These are phyloP conservation scores for Hypoxylon rickii DNA, from an alignment of 495 filamentous ascomycete species.

Conservation along the genomic window DNA sequence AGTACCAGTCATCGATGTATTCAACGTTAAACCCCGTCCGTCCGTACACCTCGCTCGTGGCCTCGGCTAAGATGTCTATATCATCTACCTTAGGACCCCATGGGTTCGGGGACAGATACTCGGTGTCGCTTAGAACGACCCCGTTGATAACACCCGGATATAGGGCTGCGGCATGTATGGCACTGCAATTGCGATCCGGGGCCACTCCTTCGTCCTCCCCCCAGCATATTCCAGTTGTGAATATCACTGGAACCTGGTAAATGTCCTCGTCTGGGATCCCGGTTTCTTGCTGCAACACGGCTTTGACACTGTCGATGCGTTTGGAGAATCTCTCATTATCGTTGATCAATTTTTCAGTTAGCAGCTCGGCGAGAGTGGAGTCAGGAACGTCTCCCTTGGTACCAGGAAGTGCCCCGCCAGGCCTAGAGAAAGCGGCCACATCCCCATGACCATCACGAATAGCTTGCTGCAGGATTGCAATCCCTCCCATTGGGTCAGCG, in stretches of 20 bases:
- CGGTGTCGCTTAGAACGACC: too few species aligned
- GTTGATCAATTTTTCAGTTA: not conserved
- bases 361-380: not conserved
- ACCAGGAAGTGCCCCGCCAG: not conserved
- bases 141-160: too few species aligned
- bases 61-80: not conserved
- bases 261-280: not conserved
- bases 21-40: not conserved
- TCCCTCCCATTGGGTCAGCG: not conserved
- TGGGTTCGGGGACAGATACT: too few species aligned
- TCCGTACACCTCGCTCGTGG: not conserved
- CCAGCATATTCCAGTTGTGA: not conserved
- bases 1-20: slow-evolving; percentile 3
- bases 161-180: too few species aligned
- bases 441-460: not conserved
- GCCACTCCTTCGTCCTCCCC: not conserved
- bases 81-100: too few species aligned
- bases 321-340: not conserved
- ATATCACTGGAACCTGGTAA: slow-evolving; percentile 1
- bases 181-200: slow-evolving; percentile 2
- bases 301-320: not conserved
- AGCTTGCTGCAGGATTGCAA: not conserved
- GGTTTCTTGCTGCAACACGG: not conserved
- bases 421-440: not conserved
- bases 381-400: not conserved